These are phyloP conservation scores for Alternaria sp. DNA, from an alignment of 2,329 filamentous ascomycete genomes.

Conservation along the genomic window DNA sequence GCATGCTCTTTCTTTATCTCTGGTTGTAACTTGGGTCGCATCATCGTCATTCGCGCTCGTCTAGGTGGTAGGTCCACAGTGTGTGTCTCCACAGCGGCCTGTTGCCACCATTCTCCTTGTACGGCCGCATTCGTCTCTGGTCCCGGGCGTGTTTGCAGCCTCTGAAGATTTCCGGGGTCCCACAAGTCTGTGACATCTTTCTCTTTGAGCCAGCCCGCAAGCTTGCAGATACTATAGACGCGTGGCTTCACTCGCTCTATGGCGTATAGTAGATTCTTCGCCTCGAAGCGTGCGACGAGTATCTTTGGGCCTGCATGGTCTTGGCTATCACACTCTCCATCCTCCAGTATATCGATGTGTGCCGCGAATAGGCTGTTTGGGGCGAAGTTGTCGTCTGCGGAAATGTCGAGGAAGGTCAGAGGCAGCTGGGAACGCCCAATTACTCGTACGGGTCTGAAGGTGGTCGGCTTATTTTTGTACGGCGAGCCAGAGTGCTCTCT, in stretches of 20 bases:
- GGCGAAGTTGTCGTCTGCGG: constrained; percentile 27
- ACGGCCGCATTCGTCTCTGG: background rate
- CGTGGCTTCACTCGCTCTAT: constrained; percentile 70
- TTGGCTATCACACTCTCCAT: constrained; percentile 9
- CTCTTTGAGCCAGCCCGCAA: constrained; percentile 71
- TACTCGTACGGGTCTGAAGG: constrained; percentile 43
- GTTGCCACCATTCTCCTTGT: constrained; percentile 40
- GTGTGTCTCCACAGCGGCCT: constrained; percentile 30
- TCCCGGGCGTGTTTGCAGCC: constrained; percentile 65
- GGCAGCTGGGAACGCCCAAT: constrained; percentile 47
- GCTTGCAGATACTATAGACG: constrained; percentile 71
- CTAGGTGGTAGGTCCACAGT: constrained; percentile 23
- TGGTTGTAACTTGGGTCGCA: constrained; percentile 24
- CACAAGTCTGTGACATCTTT: constrained; percentile 54
- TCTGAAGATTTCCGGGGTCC: constrained; percentile 45
- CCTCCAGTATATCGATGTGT: constrained; percentile 42
- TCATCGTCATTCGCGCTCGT: constrained; percentile 39
- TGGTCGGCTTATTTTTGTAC: constrained; percentile 31
- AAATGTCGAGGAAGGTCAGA: constrained; percentile 47
- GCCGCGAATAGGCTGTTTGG: constrained; percentile 45
- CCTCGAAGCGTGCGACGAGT: constrained; percentile 44
- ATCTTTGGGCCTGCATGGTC: constrained; percentile 24
- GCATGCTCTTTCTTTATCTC: constrained; percentile 8
- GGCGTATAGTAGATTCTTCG: constrained; percentile 77
- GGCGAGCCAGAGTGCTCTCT: constrained; percentile 38